Evolutionary conservation across 2,329 filamentous ascomycete genomes (phyloP).

Genomic region (Emmonsia crescens): DNA sequence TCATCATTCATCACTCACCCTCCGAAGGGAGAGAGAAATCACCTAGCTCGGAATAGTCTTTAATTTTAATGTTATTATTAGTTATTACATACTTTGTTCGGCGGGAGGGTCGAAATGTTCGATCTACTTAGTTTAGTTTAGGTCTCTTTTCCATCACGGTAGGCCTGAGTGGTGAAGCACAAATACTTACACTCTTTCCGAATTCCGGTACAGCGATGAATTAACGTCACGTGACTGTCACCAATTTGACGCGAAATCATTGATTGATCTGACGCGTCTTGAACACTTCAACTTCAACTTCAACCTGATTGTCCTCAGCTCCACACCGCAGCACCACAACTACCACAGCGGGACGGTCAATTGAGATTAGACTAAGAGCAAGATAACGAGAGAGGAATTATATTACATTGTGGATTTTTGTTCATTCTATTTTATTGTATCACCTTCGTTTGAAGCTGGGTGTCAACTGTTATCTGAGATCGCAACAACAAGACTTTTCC

Average conservation of each 20-base stretch:
- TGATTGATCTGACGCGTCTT: background rate
- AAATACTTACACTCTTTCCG: no score
- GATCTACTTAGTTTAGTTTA: background rate
- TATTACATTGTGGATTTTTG: background rate
- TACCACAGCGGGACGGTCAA: background rate
- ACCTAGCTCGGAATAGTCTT: no score
- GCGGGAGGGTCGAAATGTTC: background rate
- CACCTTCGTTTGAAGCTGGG: background rate
- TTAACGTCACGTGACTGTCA: background rate
- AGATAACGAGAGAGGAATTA: background rate
- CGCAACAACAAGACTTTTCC: background rate
- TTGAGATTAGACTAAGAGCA: background rate
- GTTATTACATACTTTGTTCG: background rate
- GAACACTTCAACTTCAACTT: background rate
- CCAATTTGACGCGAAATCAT: constrained; percentile 4
- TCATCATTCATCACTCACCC: background rate
- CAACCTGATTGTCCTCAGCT: background rate
- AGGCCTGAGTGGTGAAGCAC: background rate
- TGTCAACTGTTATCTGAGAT: background rate
- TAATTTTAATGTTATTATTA: background rate
- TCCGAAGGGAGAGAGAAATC: background rate
- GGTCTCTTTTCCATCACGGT: background rate
- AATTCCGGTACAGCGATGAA: no score
- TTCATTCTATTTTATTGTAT: background rate
- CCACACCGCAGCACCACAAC: background rate